Conservation (phyloP, 768 basidiomycete genomes). For the Rhodosporidiobolus odoratus region DNA sequence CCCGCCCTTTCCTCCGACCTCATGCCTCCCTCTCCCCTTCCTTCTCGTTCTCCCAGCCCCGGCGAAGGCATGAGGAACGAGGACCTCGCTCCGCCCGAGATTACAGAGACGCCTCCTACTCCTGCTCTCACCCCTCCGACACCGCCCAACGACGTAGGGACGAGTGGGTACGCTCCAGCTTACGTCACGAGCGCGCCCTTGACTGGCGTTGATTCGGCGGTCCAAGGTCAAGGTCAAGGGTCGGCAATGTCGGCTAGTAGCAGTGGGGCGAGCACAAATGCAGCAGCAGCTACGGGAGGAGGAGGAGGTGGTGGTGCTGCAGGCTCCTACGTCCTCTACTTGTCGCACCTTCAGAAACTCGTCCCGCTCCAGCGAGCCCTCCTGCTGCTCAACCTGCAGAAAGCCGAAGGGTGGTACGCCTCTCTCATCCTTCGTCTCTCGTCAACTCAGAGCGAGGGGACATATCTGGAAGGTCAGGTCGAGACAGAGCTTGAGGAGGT, state of each 20-base stretch:
- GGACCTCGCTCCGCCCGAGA: not conserved
- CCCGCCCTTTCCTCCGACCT: not conserved
- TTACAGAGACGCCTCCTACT: not conserved
- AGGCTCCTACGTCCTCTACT: conserved; percentile 12
- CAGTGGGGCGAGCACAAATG: not conserved
- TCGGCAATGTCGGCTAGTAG: not conserved
- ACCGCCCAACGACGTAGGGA: not conserved
- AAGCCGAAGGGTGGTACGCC: conserved; percentile 13
- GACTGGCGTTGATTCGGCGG: too few relatives aligned
- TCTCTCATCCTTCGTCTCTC: not conserved
- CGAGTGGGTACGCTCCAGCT: not conserved
- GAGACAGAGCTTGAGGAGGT: conserved; percentile 10
- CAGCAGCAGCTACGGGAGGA: not conserved
- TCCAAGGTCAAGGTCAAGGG: not conserved
- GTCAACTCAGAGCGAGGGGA: not conserved
- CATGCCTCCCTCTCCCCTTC: not conserved
- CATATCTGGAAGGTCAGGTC: not conserved
- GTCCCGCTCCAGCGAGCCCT: conserved; percentile 34
- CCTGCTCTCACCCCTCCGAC: not conserved
- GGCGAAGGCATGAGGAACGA: too few relatives aligned
- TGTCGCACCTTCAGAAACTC: conserved; percentile 21
- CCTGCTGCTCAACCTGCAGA: conserved; percentile 34
- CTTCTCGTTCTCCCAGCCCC: not conserved
- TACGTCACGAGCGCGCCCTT: too few relatives aligned
- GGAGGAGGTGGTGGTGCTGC: not conserved